Evolutionary conservation across 768 basidiomycete species (phyloP).

Genomic region (Stropharia rugosoannulata): DNA sequence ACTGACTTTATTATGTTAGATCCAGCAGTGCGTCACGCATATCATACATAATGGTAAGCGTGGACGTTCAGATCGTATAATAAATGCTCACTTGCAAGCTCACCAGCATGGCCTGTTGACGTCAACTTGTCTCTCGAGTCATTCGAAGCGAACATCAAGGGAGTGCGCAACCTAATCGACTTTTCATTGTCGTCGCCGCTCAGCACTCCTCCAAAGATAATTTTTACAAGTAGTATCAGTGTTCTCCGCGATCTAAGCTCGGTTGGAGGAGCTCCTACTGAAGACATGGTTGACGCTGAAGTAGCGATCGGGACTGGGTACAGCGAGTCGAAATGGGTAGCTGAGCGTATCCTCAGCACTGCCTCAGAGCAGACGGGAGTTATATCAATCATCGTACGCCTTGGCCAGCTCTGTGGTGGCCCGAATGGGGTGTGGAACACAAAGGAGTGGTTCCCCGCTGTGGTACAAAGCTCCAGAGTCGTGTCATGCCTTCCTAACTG

Average conservation of each 20-base stretch:
- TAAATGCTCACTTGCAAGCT: not conserved
- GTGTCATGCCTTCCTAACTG: conserved; percentile 30
- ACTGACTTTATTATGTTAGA: not conserved
- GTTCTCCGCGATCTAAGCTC: not conserved
- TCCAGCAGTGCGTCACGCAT: conserved; percentile 5
- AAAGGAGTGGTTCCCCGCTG: conserved; percentile 36
- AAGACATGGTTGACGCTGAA: conserved; percentile 20
- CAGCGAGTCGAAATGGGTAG: conserved; percentile 41
- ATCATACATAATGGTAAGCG: conserved; percentile 12
- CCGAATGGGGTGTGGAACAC: conserved; percentile 40
- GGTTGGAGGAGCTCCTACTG: conserved; percentile 16
- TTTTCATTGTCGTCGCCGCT: conserved; percentile 29
- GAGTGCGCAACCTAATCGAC: conserved; percentile 38
- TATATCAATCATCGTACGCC: conserved; percentile 32
- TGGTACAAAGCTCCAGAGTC: conserved; percentile 29
- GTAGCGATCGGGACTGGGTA: conserved; percentile 32
- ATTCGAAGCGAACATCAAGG: conserved; percentile 41
- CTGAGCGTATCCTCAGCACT: conserved; percentile 27
- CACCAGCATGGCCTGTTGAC: conserved; percentile 46
- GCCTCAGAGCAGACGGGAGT: conserved; percentile 11
- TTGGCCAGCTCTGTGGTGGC: conserved; percentile 45
- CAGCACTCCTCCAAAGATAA: not conserved
- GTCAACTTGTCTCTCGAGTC: conserved; percentile 44
- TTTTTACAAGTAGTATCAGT: conserved; percentile 7
- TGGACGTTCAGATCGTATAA: no score